Conservation (phyloP, 495 filamentous ascomycete species). For the Rhypophila decipiens region DNA sequence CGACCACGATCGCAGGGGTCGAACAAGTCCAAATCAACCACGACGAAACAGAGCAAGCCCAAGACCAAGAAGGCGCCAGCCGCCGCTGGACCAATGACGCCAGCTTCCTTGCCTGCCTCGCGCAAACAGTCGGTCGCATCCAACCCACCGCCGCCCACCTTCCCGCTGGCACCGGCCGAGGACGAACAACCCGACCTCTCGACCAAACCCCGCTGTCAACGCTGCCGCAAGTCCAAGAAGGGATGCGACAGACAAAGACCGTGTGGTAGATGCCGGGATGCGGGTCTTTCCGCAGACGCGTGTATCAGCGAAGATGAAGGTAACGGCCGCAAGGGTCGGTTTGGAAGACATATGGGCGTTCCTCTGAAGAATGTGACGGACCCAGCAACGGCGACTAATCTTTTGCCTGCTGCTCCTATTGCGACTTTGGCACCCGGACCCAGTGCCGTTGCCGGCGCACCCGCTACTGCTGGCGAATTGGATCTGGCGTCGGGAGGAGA, state of each 20-base stretch:
- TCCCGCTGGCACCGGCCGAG: slow-evolving; percentile 56
- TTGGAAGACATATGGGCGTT: slow-evolving; percentile 95
- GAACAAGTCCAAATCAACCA: slow-evolving; percentile 35
- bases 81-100: slow-evolving; percentile 54
- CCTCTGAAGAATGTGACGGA: slow-evolving; percentile 62
- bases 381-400: slow-evolving; percentile 20
- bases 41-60: slow-evolving; percentile 41
- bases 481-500: slow-evolving; percentile 12
- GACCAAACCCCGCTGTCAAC: slow-evolving; percentile 92
- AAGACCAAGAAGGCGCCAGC: slow-evolving; percentile 53
- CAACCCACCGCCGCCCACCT: slow-evolving; percentile 44
- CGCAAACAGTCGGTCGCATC: slow-evolving; percentile 79
- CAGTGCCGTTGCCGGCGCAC: slow-evolving; percentile 7
- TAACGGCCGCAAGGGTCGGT: slow-evolving; percentile 93
- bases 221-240: slow-evolving; percentile 98
- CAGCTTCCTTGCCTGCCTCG: slow-evolving; percentile 59
- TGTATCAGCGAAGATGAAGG: slow-evolving; percentile 96
- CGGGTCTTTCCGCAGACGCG: slow-evolving; percentile 82
- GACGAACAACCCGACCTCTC: slow-evolving; percentile 86
- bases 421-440: not conserved
- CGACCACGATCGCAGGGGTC: slow-evolving; percentile 23
- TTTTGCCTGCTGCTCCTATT: slow-evolving; percentile 36
- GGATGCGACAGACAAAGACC: slow-evolving; percentile 95
- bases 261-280: slow-evolving; percentile 91
- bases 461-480: not conserved